A percentile compares a stretch with the other conserved stretches of the same genome.
Conservation (phyloP, 163 green algal species). For the Coccomyxa subellipsoidea region DNA sequence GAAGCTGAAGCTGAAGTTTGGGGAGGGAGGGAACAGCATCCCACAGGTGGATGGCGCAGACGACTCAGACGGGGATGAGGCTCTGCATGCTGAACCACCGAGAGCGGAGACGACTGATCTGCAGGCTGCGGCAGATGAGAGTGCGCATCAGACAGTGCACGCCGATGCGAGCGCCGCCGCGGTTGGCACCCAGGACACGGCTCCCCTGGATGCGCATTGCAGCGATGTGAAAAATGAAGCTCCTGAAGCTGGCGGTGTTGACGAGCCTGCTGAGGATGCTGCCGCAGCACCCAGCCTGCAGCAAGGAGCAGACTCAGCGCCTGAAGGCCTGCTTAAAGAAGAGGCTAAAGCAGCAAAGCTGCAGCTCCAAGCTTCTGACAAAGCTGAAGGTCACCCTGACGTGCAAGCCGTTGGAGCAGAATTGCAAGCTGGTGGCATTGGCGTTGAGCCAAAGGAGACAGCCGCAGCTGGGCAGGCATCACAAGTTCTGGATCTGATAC, state of each 20-base stretch:
- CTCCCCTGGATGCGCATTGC: not conserved
- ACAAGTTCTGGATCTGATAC: no score
- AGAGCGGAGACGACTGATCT: not conserved
- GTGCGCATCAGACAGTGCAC: not conserved
- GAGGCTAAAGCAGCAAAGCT: no score
- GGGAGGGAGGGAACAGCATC: not conserved
- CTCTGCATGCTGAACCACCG: not conserved
- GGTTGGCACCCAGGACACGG: not conserved
- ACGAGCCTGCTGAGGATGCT: no score
- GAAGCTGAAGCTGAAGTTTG: slow-evolving; percentile 1
- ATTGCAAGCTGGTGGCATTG: no score
- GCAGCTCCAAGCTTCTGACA: no score
- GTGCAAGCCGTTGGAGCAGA: not conserved
- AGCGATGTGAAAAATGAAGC: not conserved
- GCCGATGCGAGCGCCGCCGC: not conserved
- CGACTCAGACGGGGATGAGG: not conserved
- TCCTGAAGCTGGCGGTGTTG: not conserved
- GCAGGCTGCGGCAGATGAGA: not conserved
- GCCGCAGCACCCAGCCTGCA: no score
- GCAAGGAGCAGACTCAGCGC: no score
- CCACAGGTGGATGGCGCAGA: not conserved
- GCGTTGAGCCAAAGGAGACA: no score
- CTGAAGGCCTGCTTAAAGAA: no score
- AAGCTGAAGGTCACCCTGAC: not conserved
- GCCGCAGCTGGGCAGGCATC: no score